Conservation (phyloP, 140 eudicot species). For the Oenanthe javanica region DNA sequence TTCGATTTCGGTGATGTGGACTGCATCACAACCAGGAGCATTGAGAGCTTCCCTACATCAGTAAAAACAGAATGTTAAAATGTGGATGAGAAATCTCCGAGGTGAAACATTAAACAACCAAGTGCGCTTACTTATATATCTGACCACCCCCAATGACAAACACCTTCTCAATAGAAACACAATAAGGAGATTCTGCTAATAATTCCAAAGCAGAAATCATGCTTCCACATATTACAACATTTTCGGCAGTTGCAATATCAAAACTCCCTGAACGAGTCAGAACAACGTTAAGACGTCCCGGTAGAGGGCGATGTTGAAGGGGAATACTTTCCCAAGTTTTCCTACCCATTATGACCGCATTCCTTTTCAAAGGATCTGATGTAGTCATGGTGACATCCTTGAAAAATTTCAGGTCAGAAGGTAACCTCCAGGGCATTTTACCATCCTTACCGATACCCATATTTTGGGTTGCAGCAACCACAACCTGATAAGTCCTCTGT, state of each 20-base stretch:
- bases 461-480: constrained; percentile 74
- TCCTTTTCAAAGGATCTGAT: constrained; percentile 59
- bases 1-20: constrained; percentile 33
- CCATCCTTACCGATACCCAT: constrained; percentile 96
- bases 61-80: constrained; percentile 5
- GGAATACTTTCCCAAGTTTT: constrained; percentile 40
- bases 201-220: constrained; percentile 64
- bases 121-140: neutral
- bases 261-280: constrained; percentile 71
- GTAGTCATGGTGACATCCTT: constrained; percentile 65
- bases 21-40: constrained; percentile 74
- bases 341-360: constrained; percentile 91
- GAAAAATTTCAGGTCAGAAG: constrained; percentile 80
- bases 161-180: constrained; percentile 63
- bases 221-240: constrained; percentile 76
- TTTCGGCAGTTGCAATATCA: constrained; percentile 52
- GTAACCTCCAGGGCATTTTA: constrained; percentile 81
- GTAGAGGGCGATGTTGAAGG: constrained; percentile 34
- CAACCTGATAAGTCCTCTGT: constrained; percentile 70
- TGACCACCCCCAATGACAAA: constrained; percentile 87
- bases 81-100: neutral
- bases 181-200: constrained; percentile 63
- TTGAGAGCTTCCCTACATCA: constrained; percentile 79
- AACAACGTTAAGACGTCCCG: constrained; percentile 84
- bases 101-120: neutral